Evolutionary conservation across 2,329 filamentous ascomycete species (phyloP), one percentile per base, ranked within the genome.

Genomic region (Arthrinium puccinioides): DNA sequence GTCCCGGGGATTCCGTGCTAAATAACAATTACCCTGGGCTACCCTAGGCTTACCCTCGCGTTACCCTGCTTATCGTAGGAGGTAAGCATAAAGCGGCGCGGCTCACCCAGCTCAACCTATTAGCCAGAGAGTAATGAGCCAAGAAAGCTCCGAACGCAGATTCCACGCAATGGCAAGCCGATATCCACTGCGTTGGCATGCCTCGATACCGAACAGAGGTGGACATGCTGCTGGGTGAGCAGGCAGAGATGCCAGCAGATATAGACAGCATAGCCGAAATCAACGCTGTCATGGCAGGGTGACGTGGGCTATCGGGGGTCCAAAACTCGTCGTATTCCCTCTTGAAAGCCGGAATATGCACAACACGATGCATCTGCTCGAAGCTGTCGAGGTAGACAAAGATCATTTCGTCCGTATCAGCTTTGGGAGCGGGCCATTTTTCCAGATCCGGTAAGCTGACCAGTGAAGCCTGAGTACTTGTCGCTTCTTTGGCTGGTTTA

Each of bases 351-450:
- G 49, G 44, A 3, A 44, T 39, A 37, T 50, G 49, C 21, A 51
- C 33, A 10, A 49, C 40, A 34, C 60, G 57, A 44, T 63, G 52
- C 16, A 63, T 42, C 46, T 60, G 60, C 46, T 62, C 60, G 34
- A 61, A 55, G 37, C 61, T 54, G 42, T 58, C 50, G n/a, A 63
- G 50, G 37, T 62, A 63, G 28, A 60, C 51, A 14, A 49, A 49
- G 26, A 63, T 50, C 14, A 62, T 44, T 15, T 42, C 33, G 37
- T 63, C 59, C 1, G 51, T 54, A 21, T 61, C 56, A 13, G 53
- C 49, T 35, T 52, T 52, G 8, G 54, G 44, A 4, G 60, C 60
- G 14, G 63, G 49, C 15, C 50, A 32, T 13, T 6, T 20, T 20
- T 47, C 42, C 3, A 46, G 35, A 21, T 9, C 16, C 20, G 19